Evolutionary conservation across 2,329 filamentous ascomycete species (phyloP).

Genomic region (Apiospora pterosperma): DNA sequence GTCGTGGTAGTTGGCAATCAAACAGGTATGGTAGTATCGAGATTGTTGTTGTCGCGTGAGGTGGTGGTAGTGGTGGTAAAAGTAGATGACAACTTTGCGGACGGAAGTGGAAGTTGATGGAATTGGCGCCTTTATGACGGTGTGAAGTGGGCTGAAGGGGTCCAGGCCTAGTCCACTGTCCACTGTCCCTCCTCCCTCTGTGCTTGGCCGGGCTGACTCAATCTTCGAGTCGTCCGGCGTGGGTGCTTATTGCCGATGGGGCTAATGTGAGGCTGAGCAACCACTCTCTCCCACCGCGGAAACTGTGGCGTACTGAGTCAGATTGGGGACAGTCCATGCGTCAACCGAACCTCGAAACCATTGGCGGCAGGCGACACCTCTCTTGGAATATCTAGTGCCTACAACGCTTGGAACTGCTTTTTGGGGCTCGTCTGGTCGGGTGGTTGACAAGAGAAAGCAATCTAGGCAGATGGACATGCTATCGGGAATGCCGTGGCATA

Average conservation of each 20-base stretch:
- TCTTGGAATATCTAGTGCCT: neutral
- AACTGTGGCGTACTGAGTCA: neutral
- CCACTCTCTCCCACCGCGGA: neutral
- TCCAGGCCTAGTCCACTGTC: neutral
- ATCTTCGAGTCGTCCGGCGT: neutral
- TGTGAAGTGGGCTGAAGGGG: slow-evolving; percentile 1
- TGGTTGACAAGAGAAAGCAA: neutral
- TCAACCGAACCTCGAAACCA: neutral
- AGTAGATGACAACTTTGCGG: slow-evolving; percentile 4
- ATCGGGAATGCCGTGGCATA: slow-evolving; percentile 10
- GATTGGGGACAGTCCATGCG: neutral
- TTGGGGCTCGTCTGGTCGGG: neutral
- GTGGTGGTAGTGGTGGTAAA: neutral
- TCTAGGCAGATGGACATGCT: slow-evolving; percentile 7
- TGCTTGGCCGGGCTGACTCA: neutral
- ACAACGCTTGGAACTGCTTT: neutral
- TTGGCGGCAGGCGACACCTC: neutral
- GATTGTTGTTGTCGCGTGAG: neutral
- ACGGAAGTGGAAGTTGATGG: slow-evolving; percentile 5
- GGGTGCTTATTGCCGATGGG: neutral
- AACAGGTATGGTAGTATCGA: neutral
- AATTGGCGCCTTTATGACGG: slow-evolving; percentile 7
- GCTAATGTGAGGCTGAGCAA: neutral
- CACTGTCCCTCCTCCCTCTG: neutral
- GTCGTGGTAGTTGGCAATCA: neutral